These are phyloP conservation scores for Elsinoe necatrix DNA, from an alignment of 2,329 filamentous ascomycete genomes.

Conservation along the genomic window DNA sequence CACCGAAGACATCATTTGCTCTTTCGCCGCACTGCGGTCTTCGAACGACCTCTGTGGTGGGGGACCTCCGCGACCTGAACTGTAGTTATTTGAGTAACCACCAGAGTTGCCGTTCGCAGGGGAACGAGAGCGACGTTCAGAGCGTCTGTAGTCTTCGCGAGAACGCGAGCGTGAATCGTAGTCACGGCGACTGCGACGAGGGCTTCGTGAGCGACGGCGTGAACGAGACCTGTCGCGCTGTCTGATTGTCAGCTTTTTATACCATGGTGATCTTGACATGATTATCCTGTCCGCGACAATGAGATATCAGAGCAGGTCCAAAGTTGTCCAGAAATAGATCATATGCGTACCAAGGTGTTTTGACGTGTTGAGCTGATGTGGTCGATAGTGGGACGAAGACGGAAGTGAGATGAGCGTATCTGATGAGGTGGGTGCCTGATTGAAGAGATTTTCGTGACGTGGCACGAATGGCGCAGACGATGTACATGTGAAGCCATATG, in stretches of 20 bases:
- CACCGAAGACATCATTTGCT: conserved; percentile 92
- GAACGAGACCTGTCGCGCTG: conserved; percentile 81
- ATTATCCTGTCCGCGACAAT: background rate
- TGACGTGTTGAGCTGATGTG: background rate
- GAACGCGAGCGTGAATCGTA: conserved; percentile 67
- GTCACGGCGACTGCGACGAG: conserved; percentile 49
- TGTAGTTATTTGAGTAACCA: conserved; percentile 55
- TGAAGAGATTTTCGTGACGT: conserved; percentile 6
- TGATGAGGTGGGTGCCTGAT: background rate
- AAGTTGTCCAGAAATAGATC: background rate
- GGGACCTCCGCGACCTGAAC: conserved; percentile 25
- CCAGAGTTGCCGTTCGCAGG: conserved; percentile 71
- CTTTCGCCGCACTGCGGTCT: conserved; percentile 72
- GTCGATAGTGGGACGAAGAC: background rate
- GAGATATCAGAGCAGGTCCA: conserved; percentile 9
- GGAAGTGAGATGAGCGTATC: background rate
- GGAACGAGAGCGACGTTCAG: conserved; percentile 58
- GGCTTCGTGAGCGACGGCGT: conserved; percentile 50
- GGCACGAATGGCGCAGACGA: background rate
- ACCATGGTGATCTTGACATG: background rate
- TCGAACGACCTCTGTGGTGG: conserved; percentile 59
- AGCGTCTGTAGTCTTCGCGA: conserved; percentile 46
- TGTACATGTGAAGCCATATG: conserved; percentile 9
- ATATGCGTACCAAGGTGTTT: background rate
- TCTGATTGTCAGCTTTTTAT: conserved; percentile 1